phyloP scores from a whole-genome alignment of 2,329 filamentous ascomycete genomes.

The Fonsecaea nubica region DNA sequence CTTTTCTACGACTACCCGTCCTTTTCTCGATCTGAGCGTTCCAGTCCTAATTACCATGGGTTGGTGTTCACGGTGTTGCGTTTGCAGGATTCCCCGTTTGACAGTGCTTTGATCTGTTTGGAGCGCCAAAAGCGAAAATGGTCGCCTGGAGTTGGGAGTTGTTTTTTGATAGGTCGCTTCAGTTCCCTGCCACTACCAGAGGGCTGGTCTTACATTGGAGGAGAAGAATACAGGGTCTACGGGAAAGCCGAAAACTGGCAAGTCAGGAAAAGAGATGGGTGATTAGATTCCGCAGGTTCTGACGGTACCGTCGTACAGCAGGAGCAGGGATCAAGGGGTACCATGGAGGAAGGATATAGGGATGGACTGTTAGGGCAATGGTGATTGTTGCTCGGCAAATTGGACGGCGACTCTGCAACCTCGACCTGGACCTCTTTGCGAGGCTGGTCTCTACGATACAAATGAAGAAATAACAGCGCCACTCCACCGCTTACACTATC shows the following conservation, averaged over 20 bases:
- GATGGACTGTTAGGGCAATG: constrained; percentile 3
- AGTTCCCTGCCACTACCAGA: not conserved
- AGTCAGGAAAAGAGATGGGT: not conserved
- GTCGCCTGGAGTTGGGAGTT: constrained; percentile 13
- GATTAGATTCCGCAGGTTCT: not conserved
- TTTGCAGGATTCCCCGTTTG: constrained; percentile 20
- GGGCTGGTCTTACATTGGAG: constrained; percentile 4
- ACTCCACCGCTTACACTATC: not conserved
- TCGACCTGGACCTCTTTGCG: not conserved
- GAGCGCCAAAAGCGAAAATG: constrained; percentile 23
- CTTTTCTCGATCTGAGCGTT: constrained; percentile 35
- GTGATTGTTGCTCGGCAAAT: constrained; percentile 2
- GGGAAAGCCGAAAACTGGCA: not conserved
- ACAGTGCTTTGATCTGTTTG: constrained; percentile 8
- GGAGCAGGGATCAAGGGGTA: not conserved
- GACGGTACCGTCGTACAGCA: not conserved
- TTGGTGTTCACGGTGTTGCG: constrained; percentile 25
- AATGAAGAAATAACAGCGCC: constrained; percentile 9
- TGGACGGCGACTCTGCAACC: constrained; percentile 7
- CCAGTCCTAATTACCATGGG: constrained; percentile 24
- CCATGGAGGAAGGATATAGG: not conserved
- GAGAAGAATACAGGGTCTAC: not conserved
- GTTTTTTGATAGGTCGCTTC: constrained; percentile 5
- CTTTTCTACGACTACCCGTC: constrained; percentile 19
- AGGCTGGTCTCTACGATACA: constrained; percentile 10